Conservation (phyloP, 2,329 filamentous ascomycete species). For the Ascosphaera acerosa region DNA sequence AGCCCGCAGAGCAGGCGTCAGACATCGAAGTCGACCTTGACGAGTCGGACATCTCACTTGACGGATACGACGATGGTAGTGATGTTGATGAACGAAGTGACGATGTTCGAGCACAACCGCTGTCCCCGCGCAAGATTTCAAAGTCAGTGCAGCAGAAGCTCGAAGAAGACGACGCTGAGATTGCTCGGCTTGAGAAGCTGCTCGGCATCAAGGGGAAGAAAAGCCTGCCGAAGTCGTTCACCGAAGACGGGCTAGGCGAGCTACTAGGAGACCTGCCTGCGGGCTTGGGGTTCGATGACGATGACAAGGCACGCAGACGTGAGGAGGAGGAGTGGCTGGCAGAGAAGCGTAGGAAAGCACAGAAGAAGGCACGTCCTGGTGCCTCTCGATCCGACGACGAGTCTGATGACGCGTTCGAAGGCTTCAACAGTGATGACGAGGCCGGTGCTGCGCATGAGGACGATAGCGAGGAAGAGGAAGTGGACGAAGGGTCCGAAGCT, state of each 20-base stretch:
- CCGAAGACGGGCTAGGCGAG: slow-evolving; percentile 61
- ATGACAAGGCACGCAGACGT: slow-evolving; percentile 29
- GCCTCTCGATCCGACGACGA: too few relatives aligned
- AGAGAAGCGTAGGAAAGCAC: slow-evolving; percentile 30
- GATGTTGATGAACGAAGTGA: slow-evolving; percentile 12
- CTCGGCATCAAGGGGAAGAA: slow-evolving; percentile 54
- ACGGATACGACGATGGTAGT: slow-evolving; percentile 10
- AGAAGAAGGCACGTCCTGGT: too few relatives aligned
- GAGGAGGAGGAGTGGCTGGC: slow-evolving; percentile 38
- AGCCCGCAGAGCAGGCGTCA: slow-evolving; percentile 8
- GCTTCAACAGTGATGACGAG: slow-evolving; percentile 13
- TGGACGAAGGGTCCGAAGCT: slow-evolving; percentile 4
- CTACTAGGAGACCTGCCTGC: slow-evolving; percentile 41
- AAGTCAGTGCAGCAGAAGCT: slow-evolving; percentile 34
- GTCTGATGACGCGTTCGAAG: slow-evolving; percentile 12
- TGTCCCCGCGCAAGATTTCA: slow-evolving; percentile 9
- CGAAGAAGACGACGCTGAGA: slow-evolving; percentile 65
- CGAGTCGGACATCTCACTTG: background rate
- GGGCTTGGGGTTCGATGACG: slow-evolving; percentile 24
- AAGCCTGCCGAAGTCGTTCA: slow-evolving; percentile 43
- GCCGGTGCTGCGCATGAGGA: slow-evolving; percentile 6
- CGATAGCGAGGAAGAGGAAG: slow-evolving; percentile 7
- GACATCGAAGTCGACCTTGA: slow-evolving; percentile 6
- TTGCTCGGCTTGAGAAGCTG: slow-evolving; percentile 65
- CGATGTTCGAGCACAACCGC: slow-evolving; percentile 4